Percentiles rank a stretch among this genome's conserved stretches.
Conservation (phyloP, 257 asterid genomes). For the Capsicum pubescens region DNA sequence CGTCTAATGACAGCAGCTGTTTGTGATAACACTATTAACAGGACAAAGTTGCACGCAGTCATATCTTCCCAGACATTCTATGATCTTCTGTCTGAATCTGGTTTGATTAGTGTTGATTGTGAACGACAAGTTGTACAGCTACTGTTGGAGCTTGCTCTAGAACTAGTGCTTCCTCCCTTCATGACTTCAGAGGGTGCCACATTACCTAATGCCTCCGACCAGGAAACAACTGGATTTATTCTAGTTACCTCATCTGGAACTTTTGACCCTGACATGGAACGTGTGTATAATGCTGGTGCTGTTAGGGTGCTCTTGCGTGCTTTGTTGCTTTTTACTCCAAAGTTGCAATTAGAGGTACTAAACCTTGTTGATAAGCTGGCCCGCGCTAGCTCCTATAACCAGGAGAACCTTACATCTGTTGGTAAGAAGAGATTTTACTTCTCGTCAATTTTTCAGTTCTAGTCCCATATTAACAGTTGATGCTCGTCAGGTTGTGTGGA, state of each 20-base stretch:
- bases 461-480: conserved; percentile 28
- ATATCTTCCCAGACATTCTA: conserved; percentile 79
- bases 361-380: conserved; percentile 87
- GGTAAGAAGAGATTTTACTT: conserved; percentile 59
- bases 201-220: conserved; percentile 45
- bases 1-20: conserved; percentile 90
- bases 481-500: conserved; percentile 85
- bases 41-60: conserved; percentile 70
- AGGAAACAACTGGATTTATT: conserved; percentile 64
- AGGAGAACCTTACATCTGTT: conserved; percentile 93
- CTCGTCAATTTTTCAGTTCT: conserved; percentile 24
- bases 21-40: conserved; percentile 79
- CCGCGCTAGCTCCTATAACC: conserved; percentile 81
- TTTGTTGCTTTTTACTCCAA: conserved; percentile 83
- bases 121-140: conserved; percentile 92
- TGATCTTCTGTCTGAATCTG: conserved; percentile 91
- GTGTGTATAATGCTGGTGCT: conserved; percentile 91
- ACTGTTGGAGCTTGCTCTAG: conserved; percentile 91
- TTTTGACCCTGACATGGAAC: conserved; percentile 70
- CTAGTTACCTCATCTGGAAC: conserved; percentile 72
- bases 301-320: conserved; percentile 85
- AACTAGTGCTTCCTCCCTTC: conserved; percentile 87
- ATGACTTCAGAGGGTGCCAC: conserved; percentile 62
- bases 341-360: conserved; percentile 90
- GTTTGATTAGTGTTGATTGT: conserved; percentile 83